These are phyloP conservation scores for Cichorium intybus DNA, from an alignment of 140 eudicot species.

Conservation along the genomic window DNA sequence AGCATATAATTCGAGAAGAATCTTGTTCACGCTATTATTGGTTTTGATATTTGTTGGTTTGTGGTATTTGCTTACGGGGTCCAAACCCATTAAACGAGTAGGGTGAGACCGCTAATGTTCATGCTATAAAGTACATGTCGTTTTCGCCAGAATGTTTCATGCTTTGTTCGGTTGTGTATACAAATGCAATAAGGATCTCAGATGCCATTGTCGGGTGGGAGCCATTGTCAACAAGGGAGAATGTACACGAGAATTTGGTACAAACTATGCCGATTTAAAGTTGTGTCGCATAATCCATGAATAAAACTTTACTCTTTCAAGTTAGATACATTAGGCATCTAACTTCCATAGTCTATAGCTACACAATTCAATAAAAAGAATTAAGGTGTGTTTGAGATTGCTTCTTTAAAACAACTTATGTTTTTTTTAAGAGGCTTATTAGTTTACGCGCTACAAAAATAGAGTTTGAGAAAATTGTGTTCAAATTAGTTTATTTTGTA, in stretches of 20 bases:
- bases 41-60: not conserved
- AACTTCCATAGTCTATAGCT: not conserved
- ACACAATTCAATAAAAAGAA: too few relatives aligned
- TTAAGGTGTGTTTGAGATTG: too few relatives aligned
- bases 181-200: constrained; percentile 4
- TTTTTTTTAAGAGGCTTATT: too few relatives aligned
- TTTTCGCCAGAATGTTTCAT: not conserved
- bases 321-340: not conserved
- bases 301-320: not conserved
- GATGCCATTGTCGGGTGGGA: constrained; percentile 8
- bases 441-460: too few relatives aligned
- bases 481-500: too few relatives aligned
- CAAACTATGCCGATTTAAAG: not conserved
- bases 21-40: not conserved
- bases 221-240: not conserved
- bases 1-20: constrained; percentile 9
- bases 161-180: constrained; percentile 4
- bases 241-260: not conserved
- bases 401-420: too few relatives aligned
- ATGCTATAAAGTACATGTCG: constrained; percentile 3
- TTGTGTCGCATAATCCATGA: not conserved
- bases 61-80: constrained; percentile 8
- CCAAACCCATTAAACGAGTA: constrained; percentile 4
- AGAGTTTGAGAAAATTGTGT: too few relatives aligned
- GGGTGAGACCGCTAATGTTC: constrained; percentile 9